These are phyloP conservation scores for Scenedesmus sp. DNA, from an alignment of 163 green algal genomes.

Conservation along the genomic window DNA sequence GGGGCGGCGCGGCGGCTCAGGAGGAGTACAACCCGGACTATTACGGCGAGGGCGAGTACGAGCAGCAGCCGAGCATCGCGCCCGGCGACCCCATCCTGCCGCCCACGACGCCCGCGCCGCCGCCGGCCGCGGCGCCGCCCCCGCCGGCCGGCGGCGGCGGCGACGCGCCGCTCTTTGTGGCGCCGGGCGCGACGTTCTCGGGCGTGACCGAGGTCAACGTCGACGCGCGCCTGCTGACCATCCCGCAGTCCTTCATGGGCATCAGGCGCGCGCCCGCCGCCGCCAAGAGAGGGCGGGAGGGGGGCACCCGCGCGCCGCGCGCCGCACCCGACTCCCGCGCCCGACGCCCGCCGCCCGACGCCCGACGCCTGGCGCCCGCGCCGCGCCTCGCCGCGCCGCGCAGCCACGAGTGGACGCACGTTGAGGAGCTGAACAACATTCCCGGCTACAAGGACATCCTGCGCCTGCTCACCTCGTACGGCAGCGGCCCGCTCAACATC, in stretches of 20 bases:
- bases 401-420: conserved; percentile 44
- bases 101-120: not conserved
- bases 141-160: not conserved
- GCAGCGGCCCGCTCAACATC: conserved; percentile 28
- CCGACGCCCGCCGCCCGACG: no score
- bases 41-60: not conserved
- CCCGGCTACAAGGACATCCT: conserved; percentile 39
- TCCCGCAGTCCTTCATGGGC: conserved; percentile 44
- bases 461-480: conserved; percentile 15
- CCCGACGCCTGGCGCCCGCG: no score
- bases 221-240: not conserved
- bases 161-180: not conserved
- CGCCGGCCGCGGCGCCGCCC: not conserved
- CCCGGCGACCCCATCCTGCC: not conserved
- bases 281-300: no score
- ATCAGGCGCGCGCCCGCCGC: no score
- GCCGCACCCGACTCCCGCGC: no score
- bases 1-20: no score
- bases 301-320: no score
- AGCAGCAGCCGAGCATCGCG: not conserved
- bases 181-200: not conserved
- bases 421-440: conserved; percentile 40
- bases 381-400: no score
- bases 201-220: conserved; percentile 8
- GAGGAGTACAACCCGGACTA: no score